Base-by-base conservation (phyloP, 495 filamentous ascomycete species). In the Cercophora scortea region DNA sequence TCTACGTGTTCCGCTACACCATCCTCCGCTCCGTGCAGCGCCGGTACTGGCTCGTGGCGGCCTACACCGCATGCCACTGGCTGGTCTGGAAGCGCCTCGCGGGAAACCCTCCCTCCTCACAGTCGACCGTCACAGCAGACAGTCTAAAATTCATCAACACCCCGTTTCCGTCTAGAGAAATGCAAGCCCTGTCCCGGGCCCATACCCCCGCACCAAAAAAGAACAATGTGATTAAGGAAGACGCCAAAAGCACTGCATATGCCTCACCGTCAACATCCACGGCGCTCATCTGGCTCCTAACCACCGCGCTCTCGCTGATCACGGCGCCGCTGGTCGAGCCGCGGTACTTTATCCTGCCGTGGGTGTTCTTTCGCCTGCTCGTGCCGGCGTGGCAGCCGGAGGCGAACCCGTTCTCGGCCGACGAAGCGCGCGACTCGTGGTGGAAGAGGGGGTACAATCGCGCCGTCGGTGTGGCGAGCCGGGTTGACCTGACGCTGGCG, bases 271-370 rank as follows among this genome's bases (percentile, higher is more conserved):
- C 60, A n/a, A 71, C 66, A 9, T 72, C 65, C 1, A 69, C 71
- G 57, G 73, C 56, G 63, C 71, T 69, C 71, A 72, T 95, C 39
- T 90, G 85, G 78, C 71, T 95, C 4, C 67, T 80, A 10, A 74
- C 92, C 0, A 88, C 89, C 0, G 55, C 83, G 0, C 76, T 93
- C 8, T 91, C 87, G 2, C 77, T 97, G 18, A 65, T 94, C 42
- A 90, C 89, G 0, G 91, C 94, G 0, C 90, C 93, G 3, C 78
- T 98, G 2, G 92, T 98, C 10, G 93, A 98, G 61, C 91, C 90
- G 2, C 79, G 93, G 5, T 98, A 98, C 63, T 92, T 94, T 63
- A 92, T 97, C 62, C 75, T 95, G 3, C 91, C 91, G 0, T 98
- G 93, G 93, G 80, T 96, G 32, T 81, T 96, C 62, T 98, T 90